Evolutionary conservation across 2,329 filamentous ascomycete genomes (phyloP).

Genomic region (Podosphaera xanthii): DNA sequence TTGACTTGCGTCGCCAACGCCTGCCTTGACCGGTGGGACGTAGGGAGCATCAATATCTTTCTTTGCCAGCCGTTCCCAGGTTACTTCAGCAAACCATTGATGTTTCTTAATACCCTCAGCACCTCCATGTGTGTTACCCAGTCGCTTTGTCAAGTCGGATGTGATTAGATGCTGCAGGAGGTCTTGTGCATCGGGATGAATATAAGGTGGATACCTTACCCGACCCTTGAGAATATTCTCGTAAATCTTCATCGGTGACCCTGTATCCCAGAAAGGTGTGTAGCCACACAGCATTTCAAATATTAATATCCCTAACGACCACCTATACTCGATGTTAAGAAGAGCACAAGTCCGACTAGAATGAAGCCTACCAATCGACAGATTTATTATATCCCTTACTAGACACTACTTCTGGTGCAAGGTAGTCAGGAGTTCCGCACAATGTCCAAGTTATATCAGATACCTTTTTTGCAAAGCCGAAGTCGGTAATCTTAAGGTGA

Average conservation of each 20-base stretch:
- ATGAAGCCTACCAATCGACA: constrained; percentile 65
- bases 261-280: constrained; percentile 96
- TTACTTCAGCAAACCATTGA: constrained; percentile 91
- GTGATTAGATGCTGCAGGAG: constrained; percentile 85
- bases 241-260: constrained; percentile 97
- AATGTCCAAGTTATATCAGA: constrained; percentile 98
- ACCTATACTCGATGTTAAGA: constrained; percentile 32
- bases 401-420: constrained; percentile 93
- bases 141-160: constrained; percentile 74
- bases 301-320: constrained; percentile 93
- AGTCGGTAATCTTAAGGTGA: constrained; percentile 92
- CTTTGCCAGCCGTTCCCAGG: constrained; percentile 79
- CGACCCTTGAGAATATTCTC: constrained; percentile 93
- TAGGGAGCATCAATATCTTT: constrained; percentile 98
- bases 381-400: constrained; percentile 99
- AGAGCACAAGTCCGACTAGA: constrained; percentile 3
- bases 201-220: constrained; percentile 91
- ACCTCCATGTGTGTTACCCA: constrained; percentile 84
- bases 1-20: constrained; percentile 83
- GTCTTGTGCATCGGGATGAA: constrained; percentile 84
- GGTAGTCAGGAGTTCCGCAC: constrained; percentile 90
- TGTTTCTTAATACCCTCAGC: constrained; percentile 86
- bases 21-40: constrained; percentile 82
- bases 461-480: constrained; percentile 94
- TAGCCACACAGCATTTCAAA: constrained; percentile 99